Percentiles rank a stretch among this genome's conserved stretches.
Conservation (phyloP, 2,329 filamentous ascomycete species). For the Paecilomyces formosus region DNA sequence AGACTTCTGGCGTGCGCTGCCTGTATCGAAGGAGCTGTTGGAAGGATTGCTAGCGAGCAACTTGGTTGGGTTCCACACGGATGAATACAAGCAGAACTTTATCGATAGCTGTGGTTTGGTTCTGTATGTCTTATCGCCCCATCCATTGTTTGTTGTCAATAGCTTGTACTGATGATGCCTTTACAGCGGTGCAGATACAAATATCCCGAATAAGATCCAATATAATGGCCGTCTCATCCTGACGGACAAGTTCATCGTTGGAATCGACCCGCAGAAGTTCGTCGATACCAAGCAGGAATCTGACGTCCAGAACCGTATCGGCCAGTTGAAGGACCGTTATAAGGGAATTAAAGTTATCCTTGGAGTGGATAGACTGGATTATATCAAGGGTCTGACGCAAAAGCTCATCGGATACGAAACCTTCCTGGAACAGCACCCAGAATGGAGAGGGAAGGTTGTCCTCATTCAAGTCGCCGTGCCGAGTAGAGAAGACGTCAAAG, state of each 20-base stretch:
- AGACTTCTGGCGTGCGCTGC: constrained; percentile 86
- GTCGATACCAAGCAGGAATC: constrained; percentile 69
- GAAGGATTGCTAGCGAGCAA: constrained; percentile 79
- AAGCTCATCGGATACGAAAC: constrained; percentile 89
- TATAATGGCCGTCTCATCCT: constrained; percentile 75
- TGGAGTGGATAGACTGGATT: constrained; percentile 87
- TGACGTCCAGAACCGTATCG: constrained; percentile 73
- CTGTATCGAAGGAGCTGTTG: constrained; percentile 76
- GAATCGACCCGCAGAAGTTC: constrained; percentile 93
- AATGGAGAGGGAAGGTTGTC: constrained; percentile 89
- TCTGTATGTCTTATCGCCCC: constrained; percentile 44
- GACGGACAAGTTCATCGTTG: constrained; percentile 87
- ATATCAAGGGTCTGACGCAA: constrained; percentile 94
- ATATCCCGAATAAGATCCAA: constrained; percentile 75
- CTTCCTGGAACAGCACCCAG: constrained; percentile 84
- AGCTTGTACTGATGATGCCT: not conserved
- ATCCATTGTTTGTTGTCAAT: not conserved
- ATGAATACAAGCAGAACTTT: constrained; percentile 90
- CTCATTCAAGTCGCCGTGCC: constrained; percentile 91
- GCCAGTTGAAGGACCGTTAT: constrained; percentile 71
- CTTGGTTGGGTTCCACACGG: constrained; percentile 95
- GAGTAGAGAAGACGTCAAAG: constrained; percentile 75
- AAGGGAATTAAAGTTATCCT: constrained; percentile 86
- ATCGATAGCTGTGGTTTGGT: constrained; percentile 82
- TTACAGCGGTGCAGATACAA: constrained; percentile 41